Percentiles rank a stretch among this genome's conserved stretches.
These are phyloP conservation scores for Rhizopogon vesiculosus DNA, from an alignment of 768 basidiomycete species.

Conservation along the genomic window DNA sequence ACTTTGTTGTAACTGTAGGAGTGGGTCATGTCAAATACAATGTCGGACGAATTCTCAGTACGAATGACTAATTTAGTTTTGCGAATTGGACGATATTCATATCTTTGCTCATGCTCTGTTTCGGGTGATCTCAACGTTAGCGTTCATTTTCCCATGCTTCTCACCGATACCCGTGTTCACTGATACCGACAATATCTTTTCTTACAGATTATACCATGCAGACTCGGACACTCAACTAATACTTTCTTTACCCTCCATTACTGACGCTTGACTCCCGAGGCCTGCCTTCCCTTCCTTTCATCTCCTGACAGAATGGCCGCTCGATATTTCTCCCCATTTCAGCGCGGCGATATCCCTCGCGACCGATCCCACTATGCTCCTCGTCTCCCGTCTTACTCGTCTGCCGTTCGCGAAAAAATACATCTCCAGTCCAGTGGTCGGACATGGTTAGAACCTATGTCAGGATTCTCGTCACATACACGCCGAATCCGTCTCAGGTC, in stretches of 20 bases:
- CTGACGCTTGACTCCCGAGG: background rate
- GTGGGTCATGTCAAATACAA: background rate
- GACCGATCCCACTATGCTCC: background rate
- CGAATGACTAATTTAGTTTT: background rate
- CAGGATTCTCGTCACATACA: conserved; percentile 49
- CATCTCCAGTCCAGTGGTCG: conserved; percentile 24
- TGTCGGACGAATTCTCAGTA: background rate
- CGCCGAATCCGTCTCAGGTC: conserved; percentile 56
- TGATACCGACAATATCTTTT: conserved; percentile 3
- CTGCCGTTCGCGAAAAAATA: conserved; percentile 36
- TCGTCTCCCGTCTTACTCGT: conserved; percentile 15
- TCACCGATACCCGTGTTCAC: background rate
- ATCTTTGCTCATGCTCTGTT: background rate
- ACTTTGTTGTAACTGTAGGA: background rate
- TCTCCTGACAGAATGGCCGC: background rate
- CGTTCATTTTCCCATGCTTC: background rate
- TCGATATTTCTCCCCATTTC: conserved; percentile 5
- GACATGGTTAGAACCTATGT: conserved; percentile 52
- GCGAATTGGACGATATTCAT: background rate
- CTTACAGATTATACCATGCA: background rate
- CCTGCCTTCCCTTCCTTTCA: conserved; percentile 1
- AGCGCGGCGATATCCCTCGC: conserved; percentile 3
- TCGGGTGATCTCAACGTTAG: too few species aligned
- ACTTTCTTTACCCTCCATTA: conserved; percentile 1
- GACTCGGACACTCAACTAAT: background rate